A percentile compares a stretch with the other conserved stretches of the same genome.
Conservation (phyloP, 2,329 filamentous ascomycete genomes). For the Colletotrichum euphorbiae region DNA sequence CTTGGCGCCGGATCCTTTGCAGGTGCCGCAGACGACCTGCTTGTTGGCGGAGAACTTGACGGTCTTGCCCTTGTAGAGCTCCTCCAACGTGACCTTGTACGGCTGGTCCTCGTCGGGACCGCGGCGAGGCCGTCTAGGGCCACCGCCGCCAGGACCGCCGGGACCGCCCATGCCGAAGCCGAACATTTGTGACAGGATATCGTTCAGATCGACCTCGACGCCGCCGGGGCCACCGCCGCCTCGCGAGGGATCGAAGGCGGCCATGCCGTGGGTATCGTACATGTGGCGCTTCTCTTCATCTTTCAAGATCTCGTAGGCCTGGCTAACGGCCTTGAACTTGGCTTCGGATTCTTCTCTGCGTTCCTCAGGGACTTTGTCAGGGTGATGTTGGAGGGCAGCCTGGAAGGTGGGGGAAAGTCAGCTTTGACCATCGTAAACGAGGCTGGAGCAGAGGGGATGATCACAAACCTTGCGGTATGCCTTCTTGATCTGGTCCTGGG, state of each 20-base stretch:
- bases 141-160: slow-evolving; percentile 60
- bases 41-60: slow-evolving; percentile 97
- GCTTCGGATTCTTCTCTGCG: slow-evolving; percentile 87
- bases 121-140: slow-evolving; percentile 72
- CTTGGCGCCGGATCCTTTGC: slow-evolving; percentile 91
- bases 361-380: slow-evolving; percentile 92
- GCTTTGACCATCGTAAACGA: slow-evolving; percentile 18
- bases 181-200: slow-evolving; percentile 95
- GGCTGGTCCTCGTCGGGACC: slow-evolving; percentile 89
- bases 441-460: background rate
- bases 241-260: slow-evolving; percentile 85
- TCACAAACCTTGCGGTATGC: slow-evolving; percentile 87
- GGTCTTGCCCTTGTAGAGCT: slow-evolving; percentile 98
- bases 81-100: slow-evolving; percentile 91
- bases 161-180: slow-evolving; percentile 71
- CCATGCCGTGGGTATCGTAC: slow-evolving; percentile 96
- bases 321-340: slow-evolving; percentile 91
- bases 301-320: slow-evolving; percentile 97
- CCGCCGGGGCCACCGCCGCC: slow-evolving; percentile 70
- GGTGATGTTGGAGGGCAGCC: slow-evolving; percentile 90
- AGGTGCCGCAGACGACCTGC: slow-evolving; percentile 87
- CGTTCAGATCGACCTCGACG: slow-evolving; percentile 86
- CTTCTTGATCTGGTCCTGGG: slow-evolving; percentile 88
- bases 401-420: slow-evolving; percentile 51
- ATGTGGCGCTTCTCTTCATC: slow-evolving; percentile 93